Evolutionary conservation across 2,329 filamentous ascomycete genomes (phyloP), one percentile per base, ranked within the genome.

Genomic region (Venturia effusa): DNA sequence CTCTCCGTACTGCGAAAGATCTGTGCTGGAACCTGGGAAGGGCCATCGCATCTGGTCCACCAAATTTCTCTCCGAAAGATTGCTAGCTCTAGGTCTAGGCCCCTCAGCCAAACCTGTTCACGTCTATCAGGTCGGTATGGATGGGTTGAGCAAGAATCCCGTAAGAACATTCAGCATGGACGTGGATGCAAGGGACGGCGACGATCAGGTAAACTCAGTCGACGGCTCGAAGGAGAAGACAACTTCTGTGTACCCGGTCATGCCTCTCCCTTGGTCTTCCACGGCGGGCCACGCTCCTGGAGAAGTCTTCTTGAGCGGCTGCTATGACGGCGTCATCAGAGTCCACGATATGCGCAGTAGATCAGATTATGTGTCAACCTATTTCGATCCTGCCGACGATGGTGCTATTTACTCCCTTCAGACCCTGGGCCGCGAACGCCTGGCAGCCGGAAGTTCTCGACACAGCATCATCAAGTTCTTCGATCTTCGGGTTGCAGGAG

Each of bases 401-500:
- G 82, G 81, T 22, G 76, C 83, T 0, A 79, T 86, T 7, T 86
- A 86, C 69, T 82, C 82, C 24, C 76, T 88, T 19, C 78, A 82
- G 1, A 74, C 80, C 0, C 79, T 85, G 61, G 83, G 83, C 1
- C 78, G 79, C 24, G 81, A 86, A 67, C 77, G 79, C 2, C 79
- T 88, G 63, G 70, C 86, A 10, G 82, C 80, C 13, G 85, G 85
- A 30, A 79, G 80, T 1, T 80, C 80, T 3, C 77, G 80, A 60
- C 82, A 87, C 70, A 81, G 79, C 55, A 76, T 86, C 61, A 73
- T 88, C 55, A 87, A 87, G 68, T 74, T 86, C 4, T 88, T 85
- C 67, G 84, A 88, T 68, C 70, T 88, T 54, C 82, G 85, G 30
- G 75, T 84, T 68, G 68, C 75, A 0, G 76, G 77, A 37, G 75